These are phyloP conservation scores for Wallemia hederae DNA, from an alignment of 1,284 basidiomycete genomes.

Conservation along the genomic window DNA sequence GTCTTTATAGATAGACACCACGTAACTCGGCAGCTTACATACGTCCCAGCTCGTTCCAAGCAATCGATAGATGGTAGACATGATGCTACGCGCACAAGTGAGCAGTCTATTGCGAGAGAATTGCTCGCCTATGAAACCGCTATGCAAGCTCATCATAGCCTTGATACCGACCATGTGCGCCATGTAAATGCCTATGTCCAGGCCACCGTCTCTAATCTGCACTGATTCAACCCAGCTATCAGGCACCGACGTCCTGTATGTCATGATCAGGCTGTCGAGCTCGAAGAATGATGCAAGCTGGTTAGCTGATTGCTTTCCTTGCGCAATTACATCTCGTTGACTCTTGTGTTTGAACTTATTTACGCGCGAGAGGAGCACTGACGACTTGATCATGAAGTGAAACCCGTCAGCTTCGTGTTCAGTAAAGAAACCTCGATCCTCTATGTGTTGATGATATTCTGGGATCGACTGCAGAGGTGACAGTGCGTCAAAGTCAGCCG, in stretches of 20 bases:
- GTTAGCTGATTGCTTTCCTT: neutral
- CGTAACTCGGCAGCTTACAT: neutral
- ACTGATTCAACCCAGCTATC: neutral
- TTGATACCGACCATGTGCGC: neutral
- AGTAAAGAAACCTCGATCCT: neutral
- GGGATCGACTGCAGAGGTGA: neutral
- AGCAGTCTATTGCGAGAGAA: neutral
- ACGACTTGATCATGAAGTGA: neutral
- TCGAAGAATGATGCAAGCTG: neutral
- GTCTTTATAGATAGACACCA: neutral
- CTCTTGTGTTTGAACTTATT: neutral
- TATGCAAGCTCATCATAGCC: neutral
- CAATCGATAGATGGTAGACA: neutral
- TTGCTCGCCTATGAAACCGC: neutral
- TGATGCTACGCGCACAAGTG: neutral
- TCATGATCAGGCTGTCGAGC: neutral
- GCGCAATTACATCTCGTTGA: neutral
- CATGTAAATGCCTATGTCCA: neutral
- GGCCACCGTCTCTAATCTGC: neutral
- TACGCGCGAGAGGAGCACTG: neutral
- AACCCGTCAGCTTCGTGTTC: neutral
- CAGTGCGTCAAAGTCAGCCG: neutral
- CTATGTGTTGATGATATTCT: neutral
- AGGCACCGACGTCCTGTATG: neutral
- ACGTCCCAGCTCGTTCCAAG: neutral